Evolutionary conservation across 495 filamentous ascomycete genomes (phyloP), one percentile per base, ranked within the genome.

Genomic region (Penicillium diatomitis): DNA sequence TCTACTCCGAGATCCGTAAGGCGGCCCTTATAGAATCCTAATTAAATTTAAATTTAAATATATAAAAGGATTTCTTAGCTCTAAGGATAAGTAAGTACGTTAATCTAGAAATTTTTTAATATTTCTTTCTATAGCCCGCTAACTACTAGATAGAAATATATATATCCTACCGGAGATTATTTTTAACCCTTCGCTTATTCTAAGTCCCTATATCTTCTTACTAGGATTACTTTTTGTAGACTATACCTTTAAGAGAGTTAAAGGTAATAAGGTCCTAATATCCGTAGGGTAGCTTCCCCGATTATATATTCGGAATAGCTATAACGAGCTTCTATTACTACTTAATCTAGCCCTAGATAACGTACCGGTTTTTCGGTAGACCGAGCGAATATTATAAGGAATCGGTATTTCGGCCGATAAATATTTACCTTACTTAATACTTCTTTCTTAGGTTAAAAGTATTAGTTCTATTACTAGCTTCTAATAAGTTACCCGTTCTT

Each of bases 21-120:
- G 55, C 37, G 44, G 54, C 20, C 57, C 47, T 31, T 58, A 56
- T 40, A 41, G 54, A 41, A 44, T 71, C 11, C 62, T 68, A 32
- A 66, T 68, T 43, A 57, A 57, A 32, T 44, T 71, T 6, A 67
- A 35, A 31, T 57, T 48, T 8, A 54, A 68, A 53, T 70, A 65
- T 42, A 68, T 47, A 9, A 70, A 67, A 48, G 47, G 9, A 40
- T 68, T 58, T 51, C 61, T 66, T 35, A 53, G 60, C 7, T 40
- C 53, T 41, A 71, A 71, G 47, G 63, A 59, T 47, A 44, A 44
- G 51, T 66, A 64, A 41, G 56, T 46, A 29, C 6, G 41, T 29
- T 30, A n/a, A n/a, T n/a, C n/a, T n/a, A n/a, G n/a, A n/a, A n/a
- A n/a, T n/a, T n/a, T n/a, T n/a, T n/a, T n/a, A n/a, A n/a, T n/a